Evolutionary conservation across 805 yeast genomes (phyloP).

Genomic region (Wickerhamomyces strasburgensis): DNA sequence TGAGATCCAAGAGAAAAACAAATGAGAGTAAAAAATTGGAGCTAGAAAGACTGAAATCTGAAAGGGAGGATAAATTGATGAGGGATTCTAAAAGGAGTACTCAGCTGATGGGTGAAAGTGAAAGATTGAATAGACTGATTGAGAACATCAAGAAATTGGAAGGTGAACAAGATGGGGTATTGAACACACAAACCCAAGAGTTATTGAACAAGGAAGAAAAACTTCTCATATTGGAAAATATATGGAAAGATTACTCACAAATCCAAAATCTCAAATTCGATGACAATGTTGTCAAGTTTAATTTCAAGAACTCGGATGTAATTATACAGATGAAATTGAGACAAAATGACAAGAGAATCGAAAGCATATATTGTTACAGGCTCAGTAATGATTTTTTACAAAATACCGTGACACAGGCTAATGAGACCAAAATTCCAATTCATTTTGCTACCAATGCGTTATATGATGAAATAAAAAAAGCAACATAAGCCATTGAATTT

Average conservation of each 20-base stretch:
- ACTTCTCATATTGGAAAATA: constrained; percentile 7
- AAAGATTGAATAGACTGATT: constrained; percentile 7
- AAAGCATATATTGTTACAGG: background rate
- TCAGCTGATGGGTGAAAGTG: background rate
- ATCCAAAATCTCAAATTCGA: constrained; percentile 7
- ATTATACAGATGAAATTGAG: constrained; percentile 3
- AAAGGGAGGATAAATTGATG: background rate
- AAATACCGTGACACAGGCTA: background rate
- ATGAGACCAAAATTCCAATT: constrained; percentile 1
- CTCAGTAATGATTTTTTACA: background rate
- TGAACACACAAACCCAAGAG: constrained; percentile 3
- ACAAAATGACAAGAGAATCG: constrained; percentile 1
- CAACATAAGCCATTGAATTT: too few species aligned
- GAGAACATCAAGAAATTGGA: constrained; percentile 5
- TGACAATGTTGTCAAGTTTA: constrained; percentile 3
- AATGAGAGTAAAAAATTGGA: background rate
- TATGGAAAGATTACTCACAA: constrained; percentile 9
- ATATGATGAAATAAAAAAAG: background rate
- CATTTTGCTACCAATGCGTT: constrained; percentile 2
- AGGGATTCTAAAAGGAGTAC: background rate
- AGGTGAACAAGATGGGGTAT: background rate
- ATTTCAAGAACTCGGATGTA: constrained; percentile 3
- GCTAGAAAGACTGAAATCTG: background rate
- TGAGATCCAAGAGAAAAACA: background rate
- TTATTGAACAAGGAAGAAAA: constrained; percentile 13